Evolutionary conservation across 139 green algal genomes (phyloP).

Genomic region (Picochlorum sp.): DNA sequence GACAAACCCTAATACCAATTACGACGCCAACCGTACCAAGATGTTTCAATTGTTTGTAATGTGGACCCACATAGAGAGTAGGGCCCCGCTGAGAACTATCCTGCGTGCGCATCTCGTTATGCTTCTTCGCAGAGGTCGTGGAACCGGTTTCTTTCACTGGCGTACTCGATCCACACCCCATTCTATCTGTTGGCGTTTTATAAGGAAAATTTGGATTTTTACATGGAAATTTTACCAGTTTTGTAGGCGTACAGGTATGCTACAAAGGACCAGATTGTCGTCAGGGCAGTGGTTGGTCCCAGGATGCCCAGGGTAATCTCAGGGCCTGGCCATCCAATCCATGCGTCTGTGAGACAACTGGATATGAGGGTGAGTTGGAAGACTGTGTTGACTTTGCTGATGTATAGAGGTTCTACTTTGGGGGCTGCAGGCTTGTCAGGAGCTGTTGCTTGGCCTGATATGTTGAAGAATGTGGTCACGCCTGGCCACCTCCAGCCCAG

Average conservation of each 20-base stretch:
- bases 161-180: constrained; percentile 12
- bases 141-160: constrained; percentile 10
- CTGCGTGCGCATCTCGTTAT: constrained; percentile 7
- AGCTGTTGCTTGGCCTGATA: constrained; percentile 6
- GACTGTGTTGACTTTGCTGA: constrained; percentile 84
- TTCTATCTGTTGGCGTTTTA: neutral
- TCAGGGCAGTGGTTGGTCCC: constrained; percentile 34
- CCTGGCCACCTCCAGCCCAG: constrained; percentile 50
- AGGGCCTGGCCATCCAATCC: constrained; percentile 43
- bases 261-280: constrained; percentile 46
- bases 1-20: neutral
- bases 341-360: constrained; percentile 44
- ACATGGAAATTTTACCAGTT: neutral
- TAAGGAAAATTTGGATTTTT: neutral
- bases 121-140: constrained; percentile 15
- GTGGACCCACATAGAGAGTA: constrained; percentile 15
- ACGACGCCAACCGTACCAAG: constrained; percentile 9
- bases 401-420: constrained; percentile 54
- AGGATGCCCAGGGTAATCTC: constrained; percentile 28
- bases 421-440: constrained; percentile 8
- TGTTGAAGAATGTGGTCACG: constrained; percentile 46
- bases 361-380: constrained; percentile 65
- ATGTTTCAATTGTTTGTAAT: constrained; percentile 28
- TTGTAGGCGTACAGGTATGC: constrained; percentile 40
- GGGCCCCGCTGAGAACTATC: neutral